Percentiles rank a stretch among this genome's conserved stretches.
Conservation (phyloP, 164 flowering plant genomes). For the Annona cherimola region DNA sequence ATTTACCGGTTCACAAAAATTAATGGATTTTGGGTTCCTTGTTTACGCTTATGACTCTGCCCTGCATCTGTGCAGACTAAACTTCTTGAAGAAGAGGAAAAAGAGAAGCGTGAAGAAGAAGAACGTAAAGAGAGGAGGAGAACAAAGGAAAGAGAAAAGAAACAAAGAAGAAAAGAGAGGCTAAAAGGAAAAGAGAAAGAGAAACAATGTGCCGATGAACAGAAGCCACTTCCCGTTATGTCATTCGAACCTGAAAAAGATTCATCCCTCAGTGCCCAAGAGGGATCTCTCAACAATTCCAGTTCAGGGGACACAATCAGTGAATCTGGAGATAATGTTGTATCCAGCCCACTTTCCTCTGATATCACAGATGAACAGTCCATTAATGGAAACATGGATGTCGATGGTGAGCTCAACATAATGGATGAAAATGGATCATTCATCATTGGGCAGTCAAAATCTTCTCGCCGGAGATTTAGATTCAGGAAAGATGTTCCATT, state of each 20-base stretch:
- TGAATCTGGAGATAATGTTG: constrained; percentile 39
- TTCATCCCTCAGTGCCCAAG: constrained; percentile 29
- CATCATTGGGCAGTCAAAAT: constrained; percentile 41
- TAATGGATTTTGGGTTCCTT: background rate
- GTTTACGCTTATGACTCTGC: background rate
- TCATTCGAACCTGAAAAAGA: constrained; percentile 32
- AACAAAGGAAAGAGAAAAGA: constrained; percentile 89
- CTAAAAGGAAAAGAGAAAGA: constrained; percentile 70
- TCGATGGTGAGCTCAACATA: constrained; percentile 34
- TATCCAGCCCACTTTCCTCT: constrained; percentile 30
- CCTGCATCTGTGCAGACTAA: constrained; percentile 51
- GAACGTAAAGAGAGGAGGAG: constrained; percentile 84
- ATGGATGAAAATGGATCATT: constrained; percentile 40
- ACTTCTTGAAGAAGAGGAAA: constrained; percentile 98
- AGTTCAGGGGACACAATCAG: constrained; percentile 37
- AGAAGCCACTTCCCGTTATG: constrained; percentile 23
- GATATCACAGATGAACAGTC: constrained; percentile 36
- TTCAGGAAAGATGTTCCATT: constrained; percentile 36
- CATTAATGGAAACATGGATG: constrained; percentile 24
- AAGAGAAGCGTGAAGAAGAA: constrained; percentile 93
- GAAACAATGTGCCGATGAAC: constrained; percentile 23
- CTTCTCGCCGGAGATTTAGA: constrained; percentile 41
- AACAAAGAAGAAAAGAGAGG: constrained; percentile 85
- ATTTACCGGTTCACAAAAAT: background rate
- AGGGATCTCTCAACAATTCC: constrained; percentile 28